A percentile compares a stretch with the other conserved stretches of the same genome.
Evolutionary conservation across 2,329 filamentous ascomycete species (phyloP).

Genomic region (Rutstroemia sp.): DNA sequence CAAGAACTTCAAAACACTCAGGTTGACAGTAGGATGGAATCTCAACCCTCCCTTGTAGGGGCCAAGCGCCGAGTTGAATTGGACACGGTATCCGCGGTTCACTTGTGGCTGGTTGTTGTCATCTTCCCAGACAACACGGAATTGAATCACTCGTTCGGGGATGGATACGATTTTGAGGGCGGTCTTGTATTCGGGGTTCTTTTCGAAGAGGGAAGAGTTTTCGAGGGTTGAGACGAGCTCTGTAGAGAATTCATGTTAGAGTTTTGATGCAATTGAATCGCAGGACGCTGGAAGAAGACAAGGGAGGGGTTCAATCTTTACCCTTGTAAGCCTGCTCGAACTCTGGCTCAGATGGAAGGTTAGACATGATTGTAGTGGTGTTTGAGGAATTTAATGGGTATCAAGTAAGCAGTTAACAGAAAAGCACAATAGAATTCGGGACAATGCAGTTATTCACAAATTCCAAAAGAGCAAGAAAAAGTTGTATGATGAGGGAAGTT

Average conservation of each 20-base stretch:
- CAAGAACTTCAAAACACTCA: conserved; percentile 86
- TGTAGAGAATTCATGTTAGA: conserved; percentile 31
- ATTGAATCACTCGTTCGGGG: conserved; percentile 93
- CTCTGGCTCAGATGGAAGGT: conserved; percentile 84
- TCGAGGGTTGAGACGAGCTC: conserved; percentile 94
- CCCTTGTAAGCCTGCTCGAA: conserved; percentile 98
- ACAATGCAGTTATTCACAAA: too few species aligned
- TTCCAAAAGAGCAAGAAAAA: background rate
- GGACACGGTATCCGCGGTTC: conserved; percentile 92
- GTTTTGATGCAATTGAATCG: background rate
- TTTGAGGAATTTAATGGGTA: background rate
- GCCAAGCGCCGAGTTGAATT: conserved; percentile 96
- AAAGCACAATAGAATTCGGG: background rate
- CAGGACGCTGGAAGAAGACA: background rate
- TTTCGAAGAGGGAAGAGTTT: conserved; percentile 84
- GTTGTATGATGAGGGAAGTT: background rate
- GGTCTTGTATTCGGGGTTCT: conserved; percentile 90
- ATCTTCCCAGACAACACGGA: conserved; percentile 95
- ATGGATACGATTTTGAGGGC: conserved; percentile 82
- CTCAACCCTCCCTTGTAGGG: conserved; percentile 97
- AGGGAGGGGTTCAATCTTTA: conserved; percentile 36
- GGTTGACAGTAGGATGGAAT: conserved; percentile 84
- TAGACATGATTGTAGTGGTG: conserved; percentile 53
- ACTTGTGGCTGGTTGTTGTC: conserved; percentile 84
- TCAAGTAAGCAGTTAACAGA: background rate